A percentile compares a stretch with the other conserved stretches of the same genome.
phyloP scores from a whole-genome alignment of 257 asterid genomes.

The Striga asiatica region DNA sequence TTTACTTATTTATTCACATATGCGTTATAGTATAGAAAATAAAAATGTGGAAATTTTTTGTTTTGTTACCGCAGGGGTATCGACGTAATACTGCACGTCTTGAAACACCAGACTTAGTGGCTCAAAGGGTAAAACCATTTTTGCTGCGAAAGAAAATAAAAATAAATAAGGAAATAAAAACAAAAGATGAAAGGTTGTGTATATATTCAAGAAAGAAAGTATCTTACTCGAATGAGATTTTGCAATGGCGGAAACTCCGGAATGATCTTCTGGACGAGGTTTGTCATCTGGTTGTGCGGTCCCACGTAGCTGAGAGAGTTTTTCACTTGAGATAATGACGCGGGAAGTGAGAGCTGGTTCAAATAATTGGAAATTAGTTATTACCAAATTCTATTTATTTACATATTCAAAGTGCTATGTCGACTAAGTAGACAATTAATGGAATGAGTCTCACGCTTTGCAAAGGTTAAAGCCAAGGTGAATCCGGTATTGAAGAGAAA shows the following conservation, averaged over 20 bases:
- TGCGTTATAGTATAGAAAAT: no score
- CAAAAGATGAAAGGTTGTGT: neutral
- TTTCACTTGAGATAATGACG: constrained; percentile 25
- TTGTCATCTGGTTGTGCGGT: neutral
- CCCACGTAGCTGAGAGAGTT: constrained; percentile 20
- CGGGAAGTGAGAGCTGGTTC: constrained; percentile 27
- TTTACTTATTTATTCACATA: no score
- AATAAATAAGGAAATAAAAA: neutral
- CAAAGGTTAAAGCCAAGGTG: constrained; percentile 35
- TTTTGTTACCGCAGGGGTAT: constrained; percentile 36
- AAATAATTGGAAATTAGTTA: neutral
- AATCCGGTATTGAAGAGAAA: constrained; percentile 33
- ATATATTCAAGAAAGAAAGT: neutral
- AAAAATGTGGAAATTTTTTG: neutral
- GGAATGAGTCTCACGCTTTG: constrained; percentile 29
- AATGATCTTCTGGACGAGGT: neutral
- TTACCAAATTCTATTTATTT: no score
- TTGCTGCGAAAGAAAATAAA: constrained; percentile 24
- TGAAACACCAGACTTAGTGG: constrained; percentile 38
- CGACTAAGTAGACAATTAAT: neutral
- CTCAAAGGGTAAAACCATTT: constrained; percentile 58
- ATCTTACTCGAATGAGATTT: constrained; percentile 5
- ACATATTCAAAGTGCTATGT: neutral
- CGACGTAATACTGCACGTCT: constrained; percentile 44
- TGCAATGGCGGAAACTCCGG: neutral